Evolutionary conservation across 2,329 filamentous ascomycete species (phyloP).

Genomic region (Sporothrix mexicana): DNA sequence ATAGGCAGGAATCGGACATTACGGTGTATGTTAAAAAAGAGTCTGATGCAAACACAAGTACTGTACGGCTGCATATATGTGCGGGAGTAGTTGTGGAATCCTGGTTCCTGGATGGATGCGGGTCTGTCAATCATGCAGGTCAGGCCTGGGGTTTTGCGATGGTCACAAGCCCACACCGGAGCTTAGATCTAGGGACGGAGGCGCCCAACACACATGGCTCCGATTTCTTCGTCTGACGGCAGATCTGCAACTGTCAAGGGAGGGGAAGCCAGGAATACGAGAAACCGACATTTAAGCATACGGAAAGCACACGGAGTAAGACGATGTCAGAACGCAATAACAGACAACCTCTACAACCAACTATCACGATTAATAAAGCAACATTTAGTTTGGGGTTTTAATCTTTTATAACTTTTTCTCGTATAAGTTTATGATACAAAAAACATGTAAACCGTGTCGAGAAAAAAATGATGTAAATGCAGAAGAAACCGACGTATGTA

Average conservation of each 20-base stretch:
- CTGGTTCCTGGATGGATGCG: background rate
- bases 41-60: background rate
- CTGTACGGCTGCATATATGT: background rate
- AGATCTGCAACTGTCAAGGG: background rate
- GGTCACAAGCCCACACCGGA: background rate
- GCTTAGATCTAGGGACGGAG: too few species aligned
- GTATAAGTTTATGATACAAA: background rate
- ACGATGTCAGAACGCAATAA: too few species aligned
- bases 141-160: background rate
- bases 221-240: background rate
- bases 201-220: background rate
- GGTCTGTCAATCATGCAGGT: slow-evolving; percentile 3
- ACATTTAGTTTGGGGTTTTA: background rate
- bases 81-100: background rate
- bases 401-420: slow-evolving; percentile 10
- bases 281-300: slow-evolving; percentile 11
- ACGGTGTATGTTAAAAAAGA: background rate
- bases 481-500: background rate
- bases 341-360: background rate
- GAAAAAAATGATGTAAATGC: background rate
- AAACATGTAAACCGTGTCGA: slow-evolving; percentile 1
- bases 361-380: background rate
- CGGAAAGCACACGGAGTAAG: background rate
- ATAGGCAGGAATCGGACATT: too few species aligned
- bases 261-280: background rate